Conservation (phyloP, 192 early-diverging fungal genomes). For the Mortierella alpina region DNA sequence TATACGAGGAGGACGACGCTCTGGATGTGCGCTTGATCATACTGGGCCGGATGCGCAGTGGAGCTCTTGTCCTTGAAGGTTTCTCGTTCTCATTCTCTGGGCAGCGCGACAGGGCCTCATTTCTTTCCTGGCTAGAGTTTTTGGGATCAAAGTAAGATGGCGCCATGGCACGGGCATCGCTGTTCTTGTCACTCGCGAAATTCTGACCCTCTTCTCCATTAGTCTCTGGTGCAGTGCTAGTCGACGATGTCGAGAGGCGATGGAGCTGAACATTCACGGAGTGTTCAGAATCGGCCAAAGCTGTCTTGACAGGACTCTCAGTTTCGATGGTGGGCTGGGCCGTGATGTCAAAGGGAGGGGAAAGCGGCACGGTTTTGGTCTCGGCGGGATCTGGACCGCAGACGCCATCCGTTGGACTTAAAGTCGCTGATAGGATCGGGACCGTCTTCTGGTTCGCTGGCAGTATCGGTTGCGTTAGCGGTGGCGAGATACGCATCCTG, state of each 20-base stretch:
- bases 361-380: too few relatives aligned
- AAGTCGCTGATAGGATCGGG: conserved; percentile 3
- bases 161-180: background rate
- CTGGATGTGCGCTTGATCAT: background rate
- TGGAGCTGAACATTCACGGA: too few relatives aligned
- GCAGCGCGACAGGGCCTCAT: too few relatives aligned
- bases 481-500: conserved; percentile 16
- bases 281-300: too few relatives aligned
- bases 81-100: background rate
- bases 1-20: conserved; percentile 5
- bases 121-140: background rate
- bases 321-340: conserved; percentile 1
- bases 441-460: conserved; percentile 16
- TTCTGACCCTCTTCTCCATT: too few relatives aligned
- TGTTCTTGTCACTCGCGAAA: too few relatives aligned
- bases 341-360: too few relatives aligned
- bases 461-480: conserved; percentile 15
- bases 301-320: too few relatives aligned
- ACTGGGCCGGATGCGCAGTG: background rate
- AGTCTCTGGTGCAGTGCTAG: too few relatives aligned
- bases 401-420: conserved; percentile 27
- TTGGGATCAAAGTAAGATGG: conserved; percentile 30
- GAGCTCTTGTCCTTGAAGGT: background rate
- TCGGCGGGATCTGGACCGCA: conserved; percentile 28
- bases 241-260: too few relatives aligned